Base-by-base conservation (phyloP, 148 eudicot genomes). In the Cornus suecica region DNA sequence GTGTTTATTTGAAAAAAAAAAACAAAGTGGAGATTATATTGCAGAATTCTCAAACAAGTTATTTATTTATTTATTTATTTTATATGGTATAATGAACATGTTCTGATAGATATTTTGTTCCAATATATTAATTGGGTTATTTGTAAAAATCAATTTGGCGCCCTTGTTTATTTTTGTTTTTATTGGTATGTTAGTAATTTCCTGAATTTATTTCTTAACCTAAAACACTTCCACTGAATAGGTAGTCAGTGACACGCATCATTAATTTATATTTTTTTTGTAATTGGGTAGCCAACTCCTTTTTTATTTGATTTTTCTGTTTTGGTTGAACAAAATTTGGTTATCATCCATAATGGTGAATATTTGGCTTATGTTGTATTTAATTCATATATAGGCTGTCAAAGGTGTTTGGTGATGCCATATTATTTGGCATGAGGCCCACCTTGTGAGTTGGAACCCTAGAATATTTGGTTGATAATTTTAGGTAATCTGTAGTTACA, bases 321-420 rank as follows among this genome's bases (percentile, higher is more conserved):
- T 58, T 6, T 6, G 8, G 30, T 41, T 48, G 34, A 13, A 28
- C 8, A 9, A 34, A 34, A 31, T n/a, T 26, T 72, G 41, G 66
- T 54, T 23, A 2, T n/a, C 20, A 42, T 16, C 27, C 34, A 71
- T 66, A 8, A 37, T 10, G 27, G 3, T 72, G 58, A 32, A 29
- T 31, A 61, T 72, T 76, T 76, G 42, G 26, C 73, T 76, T 76
- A 69, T 48, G 20, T 64, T 41, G 60, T 65, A 76, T 60, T 76
- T 61, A 68, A 68, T 45, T 77, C 60, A 62, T 64, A 30, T 63
- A 29, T 31, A 31, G 60, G 78, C 70, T 74, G 77, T 61, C 77
- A 74, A 63, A 62, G 34, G 67, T 60, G 61, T 74, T 74, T 37
- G 24, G 65, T 74, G 66, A 45, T 74, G 58, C 42, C 63, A 42